A percentile compares a stretch with the other conserved stretches of the same genome.
phyloP scores from a whole-genome alignment of 2,329 filamentous ascomycete species.

The Aspergillus nomiae region DNA sequence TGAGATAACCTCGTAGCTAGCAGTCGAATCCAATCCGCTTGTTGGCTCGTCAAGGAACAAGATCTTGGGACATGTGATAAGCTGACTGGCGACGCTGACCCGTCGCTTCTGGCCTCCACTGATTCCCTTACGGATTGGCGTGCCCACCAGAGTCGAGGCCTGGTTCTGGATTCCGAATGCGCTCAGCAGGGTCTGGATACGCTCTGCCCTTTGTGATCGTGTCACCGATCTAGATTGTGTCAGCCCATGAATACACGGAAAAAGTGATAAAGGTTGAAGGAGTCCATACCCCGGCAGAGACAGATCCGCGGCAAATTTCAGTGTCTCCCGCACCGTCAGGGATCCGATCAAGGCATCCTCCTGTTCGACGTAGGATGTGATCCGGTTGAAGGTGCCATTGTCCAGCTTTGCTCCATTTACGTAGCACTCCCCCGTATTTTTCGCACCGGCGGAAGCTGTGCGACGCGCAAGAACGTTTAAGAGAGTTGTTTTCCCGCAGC shows the following conservation, averaged over 20 bases:
- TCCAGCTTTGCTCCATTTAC: constrained; percentile 65
- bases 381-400: constrained; percentile 59
- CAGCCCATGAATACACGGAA: not conserved
- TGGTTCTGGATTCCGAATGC: constrained; percentile 74
- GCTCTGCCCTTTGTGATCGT: constrained; percentile 60
- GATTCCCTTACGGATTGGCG: constrained; percentile 79
- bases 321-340: constrained; percentile 76
- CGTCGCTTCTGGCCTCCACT: constrained; percentile 83
- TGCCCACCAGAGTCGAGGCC: constrained; percentile 73
- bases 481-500: constrained; percentile 78
- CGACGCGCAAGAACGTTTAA: constrained; percentile 76
- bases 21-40: constrained; percentile 77
- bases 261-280: not conserved
- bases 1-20: constrained; percentile 73
- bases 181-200: constrained; percentile 67
- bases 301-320: constrained; percentile 75
- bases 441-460: constrained; percentile 55
- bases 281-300: constrained; percentile 54
- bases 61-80: constrained; percentile 79
- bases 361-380: constrained; percentile 82
- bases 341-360: constrained; percentile 82
- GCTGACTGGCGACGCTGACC: constrained; percentile 75
- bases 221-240: constrained; percentile 45
- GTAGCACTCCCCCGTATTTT: constrained; percentile 56
- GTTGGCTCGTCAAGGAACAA: constrained; percentile 85